Evolutionary conservation across 148 eudicot genomes (phyloP).

Genomic region (Limonium bicolor): DNA sequence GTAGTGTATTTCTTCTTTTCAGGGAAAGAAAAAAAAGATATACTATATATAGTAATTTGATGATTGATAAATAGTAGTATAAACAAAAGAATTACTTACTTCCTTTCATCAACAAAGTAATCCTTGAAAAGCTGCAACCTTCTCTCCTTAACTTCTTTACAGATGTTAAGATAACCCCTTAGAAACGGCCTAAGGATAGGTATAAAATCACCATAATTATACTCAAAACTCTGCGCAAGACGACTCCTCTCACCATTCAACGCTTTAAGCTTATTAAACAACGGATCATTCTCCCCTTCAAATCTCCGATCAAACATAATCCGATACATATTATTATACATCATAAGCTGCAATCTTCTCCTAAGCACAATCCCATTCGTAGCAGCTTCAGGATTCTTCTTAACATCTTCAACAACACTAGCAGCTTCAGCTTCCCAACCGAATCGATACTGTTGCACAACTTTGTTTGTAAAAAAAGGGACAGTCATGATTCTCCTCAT

Average conservation of each 20-base stretch:
- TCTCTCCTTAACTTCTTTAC: slow-evolving; percentile 30
- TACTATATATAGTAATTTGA: too few relatives aligned
- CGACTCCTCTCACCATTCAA: slow-evolving; percentile 37
- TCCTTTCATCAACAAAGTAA: slow-evolving; percentile 22
- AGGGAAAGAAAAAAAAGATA: too few relatives aligned
- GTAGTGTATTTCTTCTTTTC: too few relatives aligned
- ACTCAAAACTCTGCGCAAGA: slow-evolving; percentile 42
- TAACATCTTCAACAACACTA: slow-evolving; percentile 23
- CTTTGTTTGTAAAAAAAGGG: slow-evolving; percentile 50
- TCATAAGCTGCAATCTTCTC: slow-evolving; percentile 33
- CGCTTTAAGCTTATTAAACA: slow-evolving; percentile 19
- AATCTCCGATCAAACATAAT: slow-evolving; percentile 42
- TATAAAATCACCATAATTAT: slow-evolving; percentile 45
- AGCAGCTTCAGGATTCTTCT: slow-evolving; percentile 4
- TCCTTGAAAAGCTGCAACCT: slow-evolving; percentile 31
- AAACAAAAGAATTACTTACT: slow-evolving; percentile 9
- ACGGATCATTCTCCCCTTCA: slow-evolving; percentile 24
- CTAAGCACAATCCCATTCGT: slow-evolving; percentile 28
- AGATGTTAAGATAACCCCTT: slow-evolving; percentile 29
- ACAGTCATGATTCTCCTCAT: slow-evolving; percentile 45
- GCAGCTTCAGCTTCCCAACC: slow-evolving; percentile 38
- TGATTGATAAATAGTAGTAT: too few relatives aligned
- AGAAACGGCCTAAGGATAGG: slow-evolving; percentile 40
- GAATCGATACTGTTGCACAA: slow-evolving; percentile 22
- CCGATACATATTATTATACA: slow-evolving; percentile 36